Evolutionary conservation across 768 basidiomycete genomes (phyloP), one percentile per base, ranked within the genome.

Genomic region (Xerocomellus dryophilus): DNA sequence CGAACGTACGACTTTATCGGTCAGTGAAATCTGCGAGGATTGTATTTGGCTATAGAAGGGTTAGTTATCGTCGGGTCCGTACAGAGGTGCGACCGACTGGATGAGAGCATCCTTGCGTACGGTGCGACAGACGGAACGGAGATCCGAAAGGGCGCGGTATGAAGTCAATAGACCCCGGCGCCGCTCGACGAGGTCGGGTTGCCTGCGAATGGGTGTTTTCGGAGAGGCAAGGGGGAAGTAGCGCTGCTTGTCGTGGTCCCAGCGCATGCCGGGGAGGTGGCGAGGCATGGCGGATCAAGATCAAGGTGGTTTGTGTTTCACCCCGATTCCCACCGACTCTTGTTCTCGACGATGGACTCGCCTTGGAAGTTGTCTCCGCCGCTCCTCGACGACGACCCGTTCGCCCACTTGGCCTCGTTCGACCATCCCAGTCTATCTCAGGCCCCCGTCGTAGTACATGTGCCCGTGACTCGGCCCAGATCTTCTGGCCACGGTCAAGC

Each of bases 331-430:
- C 25, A 25, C 25, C 27, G 27, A 9, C 27, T 9, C 8, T 29
- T 29, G 10, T 29, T 7, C 6, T 31, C 45, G 6, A 29, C 31
- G 2, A 49, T 49, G 39, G 46, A 42, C 32, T 10, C 23, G 23
- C 5, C 23, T 25, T 25, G 7, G 7, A 25, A 15, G 27, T 53
- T 59, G 48, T 55, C 59, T 55, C 35, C 27, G 1, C 14, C 61
- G 11, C 48, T 88, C 18, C 72, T 86, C 23, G 87, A 88, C 61
- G 82, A 85, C 47, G 88, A 90, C 61, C 88, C 88, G 2, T 90
- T 90, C 61, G 88, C 88, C 20, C 81, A 84, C 56, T 73, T 85
- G 43, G 15, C 76, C 51, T 21, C 29, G 4, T 29, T 29, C 29
- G 10, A 29, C 29, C 29, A 29, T 10, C 29, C 9, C 29, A 38